These are phyloP conservation scores for Aureoboletus auriporus DNA, from an alignment of 768 basidiomycete species.

Conservation along the genomic window DNA sequence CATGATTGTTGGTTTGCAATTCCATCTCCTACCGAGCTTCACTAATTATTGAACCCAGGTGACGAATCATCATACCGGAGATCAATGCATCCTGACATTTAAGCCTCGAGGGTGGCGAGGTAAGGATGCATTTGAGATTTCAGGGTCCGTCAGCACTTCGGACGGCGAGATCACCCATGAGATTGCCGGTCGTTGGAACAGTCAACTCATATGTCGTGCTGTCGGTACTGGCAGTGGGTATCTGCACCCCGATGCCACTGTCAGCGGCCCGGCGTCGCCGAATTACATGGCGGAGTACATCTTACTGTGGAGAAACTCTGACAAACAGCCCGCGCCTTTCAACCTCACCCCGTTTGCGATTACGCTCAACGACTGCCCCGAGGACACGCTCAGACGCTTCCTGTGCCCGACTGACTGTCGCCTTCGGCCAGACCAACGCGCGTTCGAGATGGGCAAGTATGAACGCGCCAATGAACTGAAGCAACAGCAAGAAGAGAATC, in stretches of 20 bases:
- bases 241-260: conserved; percentile 68
- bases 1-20: conserved; percentile 65
- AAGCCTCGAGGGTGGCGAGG: conserved; percentile 96
- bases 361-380: conserved; percentile 85
- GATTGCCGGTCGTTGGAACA: conserved; percentile 94
- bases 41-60: conserved; percentile 35
- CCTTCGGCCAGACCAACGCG: conserved; percentile 87
- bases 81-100: conserved; percentile 86
- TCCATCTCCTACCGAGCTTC: not conserved
- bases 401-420: conserved; percentile 91
- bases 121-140: conserved; percentile 89
- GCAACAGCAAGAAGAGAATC: conserved; percentile 76
- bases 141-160: conserved; percentile 72
- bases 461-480: conserved; percentile 82
- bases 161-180: conserved; percentile 70
- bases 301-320: conserved; percentile 90
- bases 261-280: conserved; percentile 43
- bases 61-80: conserved; percentile 87
- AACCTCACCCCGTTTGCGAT: conserved; percentile 95
- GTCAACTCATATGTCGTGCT: conserved; percentile 83
- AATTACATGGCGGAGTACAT: conserved; percentile 64
- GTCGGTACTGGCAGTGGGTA: conserved; percentile 56
- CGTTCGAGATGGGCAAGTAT: conserved; percentile 87
- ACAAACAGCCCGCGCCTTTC: conserved; percentile 80
- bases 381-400: conserved; percentile 61